A percentile compares a stretch with the other conserved stretches of the same genome.
Conservation (phyloP, 345 rosid species). For the Erodium maritimum region DNA sequence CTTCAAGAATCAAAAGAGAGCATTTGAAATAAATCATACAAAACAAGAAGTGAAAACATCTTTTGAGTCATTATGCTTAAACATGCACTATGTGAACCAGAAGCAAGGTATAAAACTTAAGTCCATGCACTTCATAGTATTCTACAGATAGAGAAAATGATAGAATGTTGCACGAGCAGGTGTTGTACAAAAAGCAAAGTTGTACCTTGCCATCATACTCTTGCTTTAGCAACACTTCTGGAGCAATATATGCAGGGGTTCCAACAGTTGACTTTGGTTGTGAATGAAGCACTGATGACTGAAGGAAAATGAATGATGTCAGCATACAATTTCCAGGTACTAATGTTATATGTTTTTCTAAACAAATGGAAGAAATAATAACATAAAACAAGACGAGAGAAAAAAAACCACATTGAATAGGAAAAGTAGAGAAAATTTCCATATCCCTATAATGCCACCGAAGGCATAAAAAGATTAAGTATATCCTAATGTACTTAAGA, state of each 20-base stretch:
- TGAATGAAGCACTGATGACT: constrained; percentile 91
- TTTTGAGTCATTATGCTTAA: not conserved
- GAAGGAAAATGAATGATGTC: constrained; percentile 6
- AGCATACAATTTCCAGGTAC: not conserved
- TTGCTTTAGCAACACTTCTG: constrained; percentile 77
- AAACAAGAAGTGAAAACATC: too few relatives aligned
- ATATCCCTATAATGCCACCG: too few relatives aligned
- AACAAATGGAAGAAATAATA: not conserved
- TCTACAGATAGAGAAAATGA: not conserved
- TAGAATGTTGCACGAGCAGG: not conserved
- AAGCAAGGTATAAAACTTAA: too few relatives aligned
- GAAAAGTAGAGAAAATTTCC: too few relatives aligned
- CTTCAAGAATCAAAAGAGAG: too few relatives aligned
- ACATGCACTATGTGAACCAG: too few relatives aligned
- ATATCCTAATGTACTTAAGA: too few relatives aligned
- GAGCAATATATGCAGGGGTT: constrained; percentile 96
- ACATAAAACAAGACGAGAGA: too few relatives aligned
- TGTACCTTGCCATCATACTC: constrained; percentile 94
- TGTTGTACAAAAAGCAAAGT: constrained; percentile 1
- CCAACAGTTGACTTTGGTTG: constrained; percentile 97
- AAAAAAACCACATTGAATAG: too few relatives aligned
- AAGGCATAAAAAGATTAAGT: too few relatives aligned
- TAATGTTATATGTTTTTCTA: not conserved
- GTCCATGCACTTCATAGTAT: not conserved
- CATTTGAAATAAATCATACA: too few relatives aligned